A percentile compares a stretch with the other conserved stretches of the same genome.
Conservation (phyloP, 2,329 filamentous ascomycete species). For the Colletotrichum paranaense region DNA sequence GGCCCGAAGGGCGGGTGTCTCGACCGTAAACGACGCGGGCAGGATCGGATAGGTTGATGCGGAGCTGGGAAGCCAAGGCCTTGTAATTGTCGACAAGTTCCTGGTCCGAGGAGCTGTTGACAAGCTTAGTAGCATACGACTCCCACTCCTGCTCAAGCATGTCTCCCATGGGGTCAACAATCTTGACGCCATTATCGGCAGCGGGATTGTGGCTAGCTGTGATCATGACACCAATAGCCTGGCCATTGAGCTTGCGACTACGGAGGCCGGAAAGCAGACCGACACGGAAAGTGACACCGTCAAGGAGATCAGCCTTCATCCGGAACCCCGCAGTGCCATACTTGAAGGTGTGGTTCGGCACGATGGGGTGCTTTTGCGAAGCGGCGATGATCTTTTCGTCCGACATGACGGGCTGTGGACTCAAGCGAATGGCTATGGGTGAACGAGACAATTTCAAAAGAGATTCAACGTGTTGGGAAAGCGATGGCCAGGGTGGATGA, state of each 20-base stretch:
- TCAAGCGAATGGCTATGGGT: not conserved
- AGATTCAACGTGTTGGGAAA: not conserved
- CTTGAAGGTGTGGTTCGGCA: constrained; percentile 66
- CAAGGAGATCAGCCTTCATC: constrained; percentile 82
- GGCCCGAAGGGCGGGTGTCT: constrained; percentile 93
- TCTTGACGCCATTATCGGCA: constrained; percentile 91
- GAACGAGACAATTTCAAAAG: not conserved
- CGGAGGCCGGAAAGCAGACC: constrained; percentile 89
- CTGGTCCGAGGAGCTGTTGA: constrained; percentile 83
- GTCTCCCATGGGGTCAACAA: constrained; percentile 97
- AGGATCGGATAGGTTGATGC: constrained; percentile 76
- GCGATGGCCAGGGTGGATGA: constrained; percentile 5
- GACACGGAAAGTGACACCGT: constrained; percentile 92
- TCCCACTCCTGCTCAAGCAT: constrained; percentile 99
- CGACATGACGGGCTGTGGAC: constrained; percentile 52
- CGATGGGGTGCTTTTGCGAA: constrained; percentile 71
- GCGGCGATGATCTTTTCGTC: constrained; percentile 67
- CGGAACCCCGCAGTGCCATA: constrained; percentile 77
- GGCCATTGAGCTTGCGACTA: constrained; percentile 88
- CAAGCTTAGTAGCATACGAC: constrained; percentile 84
- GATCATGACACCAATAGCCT: constrained; percentile 96
- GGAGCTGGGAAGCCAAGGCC: constrained; percentile 78
- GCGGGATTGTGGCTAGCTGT: constrained; percentile 94
- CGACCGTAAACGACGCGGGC: constrained; percentile 90
- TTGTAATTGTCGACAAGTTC: constrained; percentile 82